A percentile compares a stretch with the other conserved stretches of the same genome.
Conservation (phyloP, 78 protist genomes). For the Parvularia atlantis region DNA sequence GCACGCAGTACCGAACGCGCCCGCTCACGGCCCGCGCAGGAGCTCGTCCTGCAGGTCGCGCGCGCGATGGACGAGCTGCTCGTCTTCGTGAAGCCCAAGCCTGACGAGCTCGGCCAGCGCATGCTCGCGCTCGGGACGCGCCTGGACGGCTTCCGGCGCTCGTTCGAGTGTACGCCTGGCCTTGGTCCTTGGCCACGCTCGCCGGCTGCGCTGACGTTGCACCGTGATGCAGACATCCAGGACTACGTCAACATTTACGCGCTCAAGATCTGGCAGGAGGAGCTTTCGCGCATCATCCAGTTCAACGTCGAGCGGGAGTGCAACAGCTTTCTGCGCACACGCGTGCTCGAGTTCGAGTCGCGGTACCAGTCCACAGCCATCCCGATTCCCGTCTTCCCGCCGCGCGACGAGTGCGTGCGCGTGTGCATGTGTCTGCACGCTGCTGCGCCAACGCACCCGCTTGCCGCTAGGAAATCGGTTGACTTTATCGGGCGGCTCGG, state of each 20-base stretch:
- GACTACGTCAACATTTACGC: constrained; percentile 87
- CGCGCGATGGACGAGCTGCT: constrained; percentile 49
- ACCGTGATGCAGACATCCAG: constrained; percentile 34
- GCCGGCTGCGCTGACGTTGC: not conserved
- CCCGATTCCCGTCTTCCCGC: constrained; percentile 71
- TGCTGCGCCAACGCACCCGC: too few relatives aligned
- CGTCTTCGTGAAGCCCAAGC: constrained; percentile 14
- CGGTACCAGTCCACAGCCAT: constrained; percentile 69
- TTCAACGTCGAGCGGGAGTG: constrained; percentile 90
- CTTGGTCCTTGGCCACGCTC: not conserved
- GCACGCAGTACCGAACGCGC: too few relatives aligned
- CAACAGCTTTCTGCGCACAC: constrained; percentile 70
- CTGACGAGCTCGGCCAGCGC: constrained; percentile 24
- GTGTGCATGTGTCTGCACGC: too few relatives aligned
- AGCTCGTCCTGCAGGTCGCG: constrained; percentile 70
- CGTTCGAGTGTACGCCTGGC: constrained; percentile 49
- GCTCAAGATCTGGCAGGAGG: constrained; percentile 87
- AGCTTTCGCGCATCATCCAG: constrained; percentile 77
- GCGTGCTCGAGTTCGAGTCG: constrained; percentile 56
- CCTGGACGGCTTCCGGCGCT: constrained; percentile 65
- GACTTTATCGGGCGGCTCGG: constrained; percentile 83
- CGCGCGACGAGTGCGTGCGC: constrained; percentile 15
- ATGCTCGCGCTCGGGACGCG: constrained; percentile 24
- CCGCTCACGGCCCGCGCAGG: too few relatives aligned
- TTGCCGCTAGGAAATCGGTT: too few relatives aligned